These are phyloP conservation scores for Drechslerella coelobrocha DNA, from an alignment of 2,329 filamentous ascomycete species.

Conservation along the genomic window DNA sequence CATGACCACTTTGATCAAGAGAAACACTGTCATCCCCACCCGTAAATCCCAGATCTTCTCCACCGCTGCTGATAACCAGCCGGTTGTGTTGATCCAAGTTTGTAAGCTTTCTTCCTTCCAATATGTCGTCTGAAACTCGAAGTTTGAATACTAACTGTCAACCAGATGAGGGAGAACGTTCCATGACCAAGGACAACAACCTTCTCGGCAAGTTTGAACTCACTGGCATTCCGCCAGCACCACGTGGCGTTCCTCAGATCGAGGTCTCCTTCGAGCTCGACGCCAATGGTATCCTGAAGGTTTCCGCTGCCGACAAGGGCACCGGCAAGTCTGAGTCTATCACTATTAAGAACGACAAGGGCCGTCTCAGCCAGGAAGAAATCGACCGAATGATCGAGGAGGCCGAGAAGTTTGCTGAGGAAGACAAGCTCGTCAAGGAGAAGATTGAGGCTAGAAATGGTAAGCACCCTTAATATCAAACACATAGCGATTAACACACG, in stretches of 20 bases:
- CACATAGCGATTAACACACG: neutral
- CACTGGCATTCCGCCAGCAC: slow-evolving; percentile 90
- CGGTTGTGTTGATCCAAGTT: slow-evolving; percentile 92
- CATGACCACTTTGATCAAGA: slow-evolving; percentile 95
- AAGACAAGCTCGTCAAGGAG: slow-evolving; percentile 97
- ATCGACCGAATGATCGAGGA: slow-evolving; percentile 99
- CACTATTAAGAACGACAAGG: slow-evolving; percentile 99
- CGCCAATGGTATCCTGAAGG: slow-evolving; percentile 97
- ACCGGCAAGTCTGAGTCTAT: slow-evolving; percentile 97
- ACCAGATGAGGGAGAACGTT: slow-evolving; percentile 80
- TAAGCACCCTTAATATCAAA: slow-evolving; percentile 6
- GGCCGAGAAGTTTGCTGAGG: slow-evolving; percentile 97
- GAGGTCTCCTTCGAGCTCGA: slow-evolving; percentile 98
- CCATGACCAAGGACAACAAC: slow-evolving; percentile 97
- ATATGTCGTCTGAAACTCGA: slow-evolving; percentile 2
- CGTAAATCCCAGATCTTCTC: slow-evolving; percentile 99
- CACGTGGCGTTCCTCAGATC: slow-evolving; percentile 95
- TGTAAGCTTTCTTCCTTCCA: slow-evolving; percentile 60
- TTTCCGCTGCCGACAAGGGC: slow-evolving; percentile 95
- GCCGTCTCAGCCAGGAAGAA: slow-evolving; percentile 91
- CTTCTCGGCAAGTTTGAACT: slow-evolving; percentile 97
- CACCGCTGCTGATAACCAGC: slow-evolving; percentile 95
- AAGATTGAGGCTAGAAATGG: slow-evolving; percentile 94
- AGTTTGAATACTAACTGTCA: slow-evolving; percentile 14
- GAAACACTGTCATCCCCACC: slow-evolving; percentile 92